Percentiles rank a stretch among this genome's conserved stretches.
Conservation (phyloP, 805 yeast species). For the Monosporozyma solicola region DNA sequence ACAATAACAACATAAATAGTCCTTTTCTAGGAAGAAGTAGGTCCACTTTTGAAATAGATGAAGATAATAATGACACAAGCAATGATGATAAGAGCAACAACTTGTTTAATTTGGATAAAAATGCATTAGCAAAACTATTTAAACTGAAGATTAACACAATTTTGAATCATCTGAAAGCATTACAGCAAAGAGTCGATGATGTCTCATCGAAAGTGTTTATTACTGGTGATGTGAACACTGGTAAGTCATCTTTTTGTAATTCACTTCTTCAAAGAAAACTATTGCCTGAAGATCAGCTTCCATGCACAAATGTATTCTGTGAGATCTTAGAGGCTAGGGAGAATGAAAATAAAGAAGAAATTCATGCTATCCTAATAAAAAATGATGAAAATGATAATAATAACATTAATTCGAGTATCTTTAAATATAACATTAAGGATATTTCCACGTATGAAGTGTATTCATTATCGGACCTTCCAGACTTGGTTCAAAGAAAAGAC, state of each 20-base stretch:
- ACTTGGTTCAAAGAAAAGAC: slow-evolving; percentile 67
- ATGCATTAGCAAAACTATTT: slow-evolving; percentile 59
- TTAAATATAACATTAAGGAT: slow-evolving; percentile 35
- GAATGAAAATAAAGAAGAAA: slow-evolving; percentile 74
- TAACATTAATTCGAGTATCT: slow-evolving; percentile 21
- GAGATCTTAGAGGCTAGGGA: slow-evolving; percentile 82
- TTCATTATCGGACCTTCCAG: slow-evolving; percentile 48
- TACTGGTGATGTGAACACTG: slow-evolving; percentile 95
- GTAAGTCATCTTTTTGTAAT: slow-evolving; percentile 93
- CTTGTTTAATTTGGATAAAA: slow-evolving; percentile 48
- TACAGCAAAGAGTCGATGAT: slow-evolving; percentile 80
- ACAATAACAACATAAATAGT: background rate
- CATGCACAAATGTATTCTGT: slow-evolving; percentile 93
- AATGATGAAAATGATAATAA: slow-evolving; percentile 10
- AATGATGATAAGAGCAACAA: slow-evolving; percentile 25
- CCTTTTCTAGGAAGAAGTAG: background rate
- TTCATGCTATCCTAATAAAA: slow-evolving; percentile 75
- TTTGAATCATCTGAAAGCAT: slow-evolving; percentile 54
- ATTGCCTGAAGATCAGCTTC: slow-evolving; percentile 94
- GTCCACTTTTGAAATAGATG: background rate
- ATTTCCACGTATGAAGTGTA: slow-evolving; percentile 56
- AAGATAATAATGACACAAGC: background rate
- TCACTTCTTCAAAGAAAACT: slow-evolving; percentile 69
- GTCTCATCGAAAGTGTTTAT: slow-evolving; percentile 89
- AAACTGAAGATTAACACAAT: slow-evolving; percentile 60